Evolutionary conservation across 1,284 basidiomycete species (phyloP).

Genomic region (Hemileia vastatrix): DNA sequence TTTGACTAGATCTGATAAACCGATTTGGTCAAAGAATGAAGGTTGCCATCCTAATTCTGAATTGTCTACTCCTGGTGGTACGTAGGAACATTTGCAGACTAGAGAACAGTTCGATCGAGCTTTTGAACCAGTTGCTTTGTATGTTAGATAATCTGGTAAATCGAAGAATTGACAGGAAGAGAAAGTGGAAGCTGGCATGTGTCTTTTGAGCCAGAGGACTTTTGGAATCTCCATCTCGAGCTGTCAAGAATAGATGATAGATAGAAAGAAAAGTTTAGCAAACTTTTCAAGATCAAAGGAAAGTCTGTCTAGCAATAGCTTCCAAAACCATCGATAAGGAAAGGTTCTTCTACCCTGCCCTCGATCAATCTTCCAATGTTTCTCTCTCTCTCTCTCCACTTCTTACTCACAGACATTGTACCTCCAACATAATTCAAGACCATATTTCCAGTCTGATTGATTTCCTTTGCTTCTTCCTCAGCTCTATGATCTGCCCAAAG

Average conservation of each 20-base stretch:
- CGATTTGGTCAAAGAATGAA: constrained; percentile 22
- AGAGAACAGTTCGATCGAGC: constrained; percentile 85
- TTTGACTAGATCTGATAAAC: constrained; percentile 47
- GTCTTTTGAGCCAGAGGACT: constrained; percentile 84
- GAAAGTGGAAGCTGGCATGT: constrained; percentile 70
- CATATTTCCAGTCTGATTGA: constrained; percentile 72
- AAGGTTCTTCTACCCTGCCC: no score
- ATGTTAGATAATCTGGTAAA: constrained; percentile 90
- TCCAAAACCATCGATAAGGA: constrained; percentile 1
- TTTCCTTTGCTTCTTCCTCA: constrained; percentile 75
- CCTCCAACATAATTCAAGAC: constrained; percentile 93
- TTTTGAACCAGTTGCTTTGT: constrained; percentile 67
- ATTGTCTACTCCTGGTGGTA: constrained; percentile 53
- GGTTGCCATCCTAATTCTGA: constrained; percentile 38
- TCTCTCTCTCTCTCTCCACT: no score
- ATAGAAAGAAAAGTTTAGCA: constrained; percentile 6
- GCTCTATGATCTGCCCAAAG: constrained; percentile 73
- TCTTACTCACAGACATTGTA: constrained; percentile 84
- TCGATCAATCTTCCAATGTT: no score
- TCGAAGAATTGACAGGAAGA: constrained; percentile 85
- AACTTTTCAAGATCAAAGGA: no score
- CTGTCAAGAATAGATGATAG: constrained; percentile 48
- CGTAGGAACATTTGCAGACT: constrained; percentile 91
- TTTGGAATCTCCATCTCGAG: constrained; percentile 96
- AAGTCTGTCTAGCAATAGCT: not conserved